phyloP scores from a whole-genome alignment of 2,329 filamentous ascomycete genomes.

The Neodidymelliopsis sp. region DNA sequence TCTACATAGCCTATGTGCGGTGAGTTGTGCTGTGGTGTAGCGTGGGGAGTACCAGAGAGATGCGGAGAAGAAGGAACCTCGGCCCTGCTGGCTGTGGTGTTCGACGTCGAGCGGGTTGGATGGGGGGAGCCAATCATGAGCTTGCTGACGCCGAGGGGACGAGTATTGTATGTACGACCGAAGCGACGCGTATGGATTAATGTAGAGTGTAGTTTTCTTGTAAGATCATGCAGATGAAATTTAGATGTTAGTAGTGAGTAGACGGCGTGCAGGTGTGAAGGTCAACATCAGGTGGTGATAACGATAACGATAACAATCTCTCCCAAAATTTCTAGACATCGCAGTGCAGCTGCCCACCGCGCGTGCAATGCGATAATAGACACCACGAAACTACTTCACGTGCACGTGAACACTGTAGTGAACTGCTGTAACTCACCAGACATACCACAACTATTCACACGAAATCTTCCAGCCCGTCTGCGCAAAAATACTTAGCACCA shows the following conservation, averaged over 20 bases:
- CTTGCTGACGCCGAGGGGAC: constrained; percentile 7
- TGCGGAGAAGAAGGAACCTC: constrained; percentile 16
- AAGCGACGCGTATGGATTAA: too few relatives aligned
- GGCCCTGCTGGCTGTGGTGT: constrained; percentile 7
- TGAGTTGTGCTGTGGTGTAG: constrained; percentile 1
- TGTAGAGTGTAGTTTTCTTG: too few relatives aligned
- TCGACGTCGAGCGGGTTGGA: constrained; percentile 11
- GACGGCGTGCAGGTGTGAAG: too few relatives aligned
- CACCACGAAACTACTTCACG: background rate
- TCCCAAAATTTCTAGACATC: constrained; percentile 43
- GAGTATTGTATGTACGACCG: too few relatives aligned
- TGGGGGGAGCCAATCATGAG: constrained; percentile 3
- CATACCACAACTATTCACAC: background rate
- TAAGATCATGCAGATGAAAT: too few relatives aligned
- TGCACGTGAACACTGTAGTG: background rate
- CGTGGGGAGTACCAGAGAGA: background rate
- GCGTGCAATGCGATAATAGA: too few relatives aligned
- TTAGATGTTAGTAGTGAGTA: too few relatives aligned
- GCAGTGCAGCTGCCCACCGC: constrained; percentile 8
- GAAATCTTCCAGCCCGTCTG: background rate
- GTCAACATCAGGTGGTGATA: constrained; percentile 7
- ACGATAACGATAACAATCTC: constrained; percentile 26
- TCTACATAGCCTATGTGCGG: constrained; percentile 15
- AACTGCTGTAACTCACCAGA: background rate
- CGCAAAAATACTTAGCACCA: background rate